Percentiles rank a stretch among this genome's conserved stretches.
phyloP scores from a whole-genome alignment of 495 filamentous ascomycete species.

The Penicillium odoratum region DNA sequence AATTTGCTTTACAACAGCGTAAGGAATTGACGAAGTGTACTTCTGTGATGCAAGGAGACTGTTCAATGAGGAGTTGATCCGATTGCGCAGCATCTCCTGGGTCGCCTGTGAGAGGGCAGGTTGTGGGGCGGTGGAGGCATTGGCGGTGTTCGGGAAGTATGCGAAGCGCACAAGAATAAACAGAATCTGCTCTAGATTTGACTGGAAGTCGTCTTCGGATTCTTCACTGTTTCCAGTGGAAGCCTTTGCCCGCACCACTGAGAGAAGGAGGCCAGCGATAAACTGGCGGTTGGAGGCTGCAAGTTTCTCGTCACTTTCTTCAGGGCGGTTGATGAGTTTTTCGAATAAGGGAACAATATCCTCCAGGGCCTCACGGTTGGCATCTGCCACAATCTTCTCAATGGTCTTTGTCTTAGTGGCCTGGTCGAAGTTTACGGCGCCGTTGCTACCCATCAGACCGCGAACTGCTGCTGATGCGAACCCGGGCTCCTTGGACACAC shows the following conservation, averaged over 20 bases:
- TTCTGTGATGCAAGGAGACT: slow-evolving; percentile 66
- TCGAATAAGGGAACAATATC: slow-evolving; percentile 45
- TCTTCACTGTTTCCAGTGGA: slow-evolving; percentile 35
- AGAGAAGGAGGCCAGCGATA: slow-evolving; percentile 48
- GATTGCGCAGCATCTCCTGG: slow-evolving; percentile 67
- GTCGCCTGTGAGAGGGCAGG: slow-evolving; percentile 57
- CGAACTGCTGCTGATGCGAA: slow-evolving; percentile 60
- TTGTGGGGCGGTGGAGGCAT: slow-evolving; percentile 28
- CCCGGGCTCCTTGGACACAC: slow-evolving; percentile 63
- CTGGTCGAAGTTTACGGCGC: slow-evolving; percentile 78
- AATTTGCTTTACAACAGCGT: slow-evolving; percentile 53
- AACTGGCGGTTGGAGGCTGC: slow-evolving; percentile 49
- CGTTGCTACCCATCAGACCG: slow-evolving; percentile 65
- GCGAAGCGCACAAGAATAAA: slow-evolving; percentile 45
- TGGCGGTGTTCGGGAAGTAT: slow-evolving; percentile 37
- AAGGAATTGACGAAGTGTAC: slow-evolving; percentile 50
- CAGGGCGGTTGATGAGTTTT: slow-evolving; percentile 39
- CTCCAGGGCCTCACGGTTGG: slow-evolving; percentile 50
- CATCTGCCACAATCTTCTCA: slow-evolving; percentile 67
- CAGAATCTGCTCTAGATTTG: slow-evolving; percentile 40
- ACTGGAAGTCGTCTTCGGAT: slow-evolving; percentile 31
- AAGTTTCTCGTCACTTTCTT: slow-evolving; percentile 41
- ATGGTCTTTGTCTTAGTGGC: slow-evolving; percentile 87
- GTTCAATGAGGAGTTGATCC: slow-evolving; percentile 66
- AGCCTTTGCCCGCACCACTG: slow-evolving; percentile 43